These are phyloP conservation scores for Biscogniauxia sp. DNA, from an alignment of 2,329 filamentous ascomycete genomes.

Conservation along the genomic window DNA sequence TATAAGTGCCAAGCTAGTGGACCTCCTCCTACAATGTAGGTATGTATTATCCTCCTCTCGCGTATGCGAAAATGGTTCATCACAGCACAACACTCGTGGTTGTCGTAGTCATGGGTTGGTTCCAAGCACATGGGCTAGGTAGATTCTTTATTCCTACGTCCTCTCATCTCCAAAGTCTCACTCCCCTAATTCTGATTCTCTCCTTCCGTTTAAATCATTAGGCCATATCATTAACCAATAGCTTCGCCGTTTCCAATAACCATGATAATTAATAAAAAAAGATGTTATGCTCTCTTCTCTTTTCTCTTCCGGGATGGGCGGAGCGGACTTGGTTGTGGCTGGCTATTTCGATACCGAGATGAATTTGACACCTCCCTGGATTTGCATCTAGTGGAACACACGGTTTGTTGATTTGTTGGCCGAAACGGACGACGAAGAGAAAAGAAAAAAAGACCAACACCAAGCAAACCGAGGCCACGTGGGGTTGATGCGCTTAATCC, in stretches of 20 bases:
- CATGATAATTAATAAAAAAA: background rate
- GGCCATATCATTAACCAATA: background rate
- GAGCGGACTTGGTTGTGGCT: background rate
- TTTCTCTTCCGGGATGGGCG: background rate
- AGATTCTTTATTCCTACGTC: background rate
- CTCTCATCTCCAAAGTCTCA: background rate
- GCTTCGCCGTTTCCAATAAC: background rate
- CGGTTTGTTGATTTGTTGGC: background rate
- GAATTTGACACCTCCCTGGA: background rate
- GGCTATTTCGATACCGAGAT: background rate
- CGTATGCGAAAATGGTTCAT: too few species aligned
- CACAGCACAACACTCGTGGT: too few species aligned
- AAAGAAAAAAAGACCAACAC: background rate
- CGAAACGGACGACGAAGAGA: background rate
- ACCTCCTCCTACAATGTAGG: too few species aligned
- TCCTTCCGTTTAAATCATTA: background rate
- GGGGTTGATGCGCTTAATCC: background rate
- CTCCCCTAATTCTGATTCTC: background rate
- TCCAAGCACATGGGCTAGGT: background rate
- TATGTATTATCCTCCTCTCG: too few species aligned
- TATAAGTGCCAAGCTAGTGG: too few species aligned
- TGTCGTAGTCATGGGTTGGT: too few species aligned
- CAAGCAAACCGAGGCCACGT: background rate
- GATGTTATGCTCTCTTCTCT: background rate
- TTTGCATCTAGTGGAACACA: too few species aligned